Evolutionary conservation across 129 eudicot species (phyloP).

Genomic region (Scalesia atractyloides): DNA sequence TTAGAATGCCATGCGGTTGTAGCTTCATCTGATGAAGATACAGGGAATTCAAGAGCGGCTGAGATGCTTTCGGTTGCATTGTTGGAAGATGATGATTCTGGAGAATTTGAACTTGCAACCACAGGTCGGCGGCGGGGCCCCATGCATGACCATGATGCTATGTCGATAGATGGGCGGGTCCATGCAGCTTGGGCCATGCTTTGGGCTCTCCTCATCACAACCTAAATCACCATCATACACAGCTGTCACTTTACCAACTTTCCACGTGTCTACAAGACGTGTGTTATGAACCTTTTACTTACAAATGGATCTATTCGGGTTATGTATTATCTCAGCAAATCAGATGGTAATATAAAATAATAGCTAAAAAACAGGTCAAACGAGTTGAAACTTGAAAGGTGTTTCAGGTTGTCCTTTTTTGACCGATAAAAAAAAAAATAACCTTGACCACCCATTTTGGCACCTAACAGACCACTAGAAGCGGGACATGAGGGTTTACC

Average conservation of each 20-base stretch:
- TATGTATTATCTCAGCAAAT: too few relatives aligned
- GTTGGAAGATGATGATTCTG: conserved; percentile 39
- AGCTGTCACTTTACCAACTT: conserved; percentile 1
- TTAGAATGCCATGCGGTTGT: conserved; percentile 34
- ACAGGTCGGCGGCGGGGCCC: conserved; percentile 77
- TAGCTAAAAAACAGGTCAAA: too few relatives aligned
- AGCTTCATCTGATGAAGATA: conserved; percentile 47
- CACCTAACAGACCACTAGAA: not conserved
- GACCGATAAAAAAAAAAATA: too few relatives aligned
- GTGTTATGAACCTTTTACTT: not conserved
- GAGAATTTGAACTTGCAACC: conserved; percentile 20
- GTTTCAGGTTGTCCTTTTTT: too few relatives aligned
- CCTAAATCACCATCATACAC: conserved; percentile 44
- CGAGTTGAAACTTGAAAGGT: too few relatives aligned
- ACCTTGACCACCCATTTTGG: too few relatives aligned
- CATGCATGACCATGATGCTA: conserved; percentile 89
- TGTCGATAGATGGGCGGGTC: conserved; percentile 64
- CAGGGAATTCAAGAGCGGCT: conserved; percentile 47
- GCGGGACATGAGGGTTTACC: conserved; percentile 39
- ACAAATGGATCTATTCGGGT: not conserved
- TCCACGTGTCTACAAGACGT: not conserved
- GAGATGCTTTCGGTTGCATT: conserved; percentile 39
- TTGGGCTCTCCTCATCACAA: conserved; percentile 95
- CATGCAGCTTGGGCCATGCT: conserved; percentile 96
- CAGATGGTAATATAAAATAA: too few relatives aligned